Base-by-base conservation (phyloP, 345 rosid species). In the Isatis tinctoria region DNA sequence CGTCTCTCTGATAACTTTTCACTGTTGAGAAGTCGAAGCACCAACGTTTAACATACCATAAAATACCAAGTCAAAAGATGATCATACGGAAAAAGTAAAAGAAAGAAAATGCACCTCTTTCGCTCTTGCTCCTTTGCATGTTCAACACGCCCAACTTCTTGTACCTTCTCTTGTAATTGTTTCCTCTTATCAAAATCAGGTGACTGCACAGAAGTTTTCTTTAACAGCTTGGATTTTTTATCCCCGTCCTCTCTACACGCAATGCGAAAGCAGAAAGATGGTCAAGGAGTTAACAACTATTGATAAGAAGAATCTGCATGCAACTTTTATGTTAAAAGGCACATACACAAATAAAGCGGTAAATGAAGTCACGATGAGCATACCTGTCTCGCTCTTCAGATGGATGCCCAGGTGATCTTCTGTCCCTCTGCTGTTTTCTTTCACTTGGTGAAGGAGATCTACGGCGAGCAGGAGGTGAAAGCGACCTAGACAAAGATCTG, bases 331-430 rank as follows among this genome's bases (percentile, higher is more conserved):
- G 17, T 53, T 17, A 56, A 13, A 4, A 76, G 40, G 27, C 13
- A 33, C 41, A 37, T 63, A 70, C 65, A 18, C 8, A 65, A 26
- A 57, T 33, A 60, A 43, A 69, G 11, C 14, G 40, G 16, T 28
- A 6, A 64, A 74, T 4, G 67, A 14, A 41, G 35, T 65, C 33
- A 24, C 12, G 28, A 72, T 51, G 59, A 44, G 24, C 62, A 60
- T 81, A 93, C 98, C 90, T 80, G 33, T 67, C 65, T 80, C 78
- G 82, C 78, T 69, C 90, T 74, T 72, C 73, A 33, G 78, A 80
- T 78, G 83, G 82, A 37, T 64, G 83, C 12, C 47, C 64, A 16
- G 89, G 83, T 20, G 87, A 81, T 63, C 86, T 75, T 63, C 18
- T 43, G 8, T 72, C 87, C 65, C 69, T 73, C 35, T 73, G 56